A percentile compares a stretch with the other conserved stretches of the same genome.
Evolutionary conservation across 768 basidiomycete genomes (phyloP).

Genomic region (Cyclocybe aegerita): DNA sequence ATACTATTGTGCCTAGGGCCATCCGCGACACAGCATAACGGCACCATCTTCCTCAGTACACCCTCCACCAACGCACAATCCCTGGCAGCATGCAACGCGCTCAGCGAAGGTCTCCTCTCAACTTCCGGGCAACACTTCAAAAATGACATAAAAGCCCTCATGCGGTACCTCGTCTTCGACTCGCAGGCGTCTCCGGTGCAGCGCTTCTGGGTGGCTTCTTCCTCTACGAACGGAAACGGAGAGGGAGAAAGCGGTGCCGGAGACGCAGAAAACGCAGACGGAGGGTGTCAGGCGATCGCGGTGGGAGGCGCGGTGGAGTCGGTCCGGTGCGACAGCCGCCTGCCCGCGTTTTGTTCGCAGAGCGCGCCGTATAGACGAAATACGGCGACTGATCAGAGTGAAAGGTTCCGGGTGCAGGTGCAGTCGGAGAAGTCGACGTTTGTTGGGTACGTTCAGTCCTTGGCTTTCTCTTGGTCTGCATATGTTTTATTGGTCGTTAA

Average conservation of each 20-base stretch:
- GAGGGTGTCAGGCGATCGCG: slow-evolving; percentile 16
- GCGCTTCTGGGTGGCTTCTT: slow-evolving; percentile 18
- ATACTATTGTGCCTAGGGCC: slow-evolving; percentile 15
- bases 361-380: slow-evolving; percentile 27
- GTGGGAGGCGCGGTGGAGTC: slow-evolving; percentile 10
- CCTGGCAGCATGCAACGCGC: slow-evolving; percentile 12
- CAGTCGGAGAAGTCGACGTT: slow-evolving; percentile 20
- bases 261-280: no score
- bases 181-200: slow-evolving; percentile 2
- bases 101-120: slow-evolving; percentile 21
- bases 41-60: slow-evolving; percentile 16
- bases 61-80: slow-evolving; percentile 12
- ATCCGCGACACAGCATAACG: slow-evolving; percentile 18
- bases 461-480: background rate
- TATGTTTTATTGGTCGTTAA: background rate
- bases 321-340: slow-evolving; percentile 15
- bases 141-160: slow-evolving; percentile 14
- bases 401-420: slow-evolving; percentile 24
- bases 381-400: slow-evolving; percentile 19
- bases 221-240: no score
- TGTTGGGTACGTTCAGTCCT: slow-evolving; percentile 15
- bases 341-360: slow-evolving; percentile 28
- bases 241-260: no score
- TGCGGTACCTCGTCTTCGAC: slow-evolving; percentile 13
- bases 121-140: slow-evolving; percentile 16